These are phyloP conservation scores for Borealophlyctis nickersoniae DNA, from an alignment of 192 early-diverging fungal species.

Conservation along the genomic window DNA sequence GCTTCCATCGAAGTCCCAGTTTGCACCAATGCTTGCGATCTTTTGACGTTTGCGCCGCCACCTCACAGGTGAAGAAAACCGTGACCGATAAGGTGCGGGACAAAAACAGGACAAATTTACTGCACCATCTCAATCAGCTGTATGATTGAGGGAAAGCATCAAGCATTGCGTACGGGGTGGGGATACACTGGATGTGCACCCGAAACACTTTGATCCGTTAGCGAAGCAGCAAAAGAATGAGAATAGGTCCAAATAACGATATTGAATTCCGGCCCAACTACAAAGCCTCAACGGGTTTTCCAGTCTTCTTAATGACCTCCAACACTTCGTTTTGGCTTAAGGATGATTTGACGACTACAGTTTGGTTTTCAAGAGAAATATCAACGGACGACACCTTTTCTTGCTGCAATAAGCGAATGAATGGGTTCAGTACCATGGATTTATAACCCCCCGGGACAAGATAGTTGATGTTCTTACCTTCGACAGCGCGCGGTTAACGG, in stretches of 20 bases:
- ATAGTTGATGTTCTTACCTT: conserved; percentile 49
- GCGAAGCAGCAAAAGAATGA: too few species aligned
- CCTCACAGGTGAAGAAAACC: conserved; percentile 22
- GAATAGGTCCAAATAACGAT: too few species aligned
- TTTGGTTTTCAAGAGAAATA: conserved; percentile 55
- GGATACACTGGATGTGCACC: too few species aligned
- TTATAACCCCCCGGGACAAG: background rate
- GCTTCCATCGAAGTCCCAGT: background rate
- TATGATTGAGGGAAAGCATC: conserved; percentile 21
- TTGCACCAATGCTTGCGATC: background rate
- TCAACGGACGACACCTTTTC: conserved; percentile 50
- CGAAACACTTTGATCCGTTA: too few species aligned
- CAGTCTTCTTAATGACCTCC: conserved; percentile 51
- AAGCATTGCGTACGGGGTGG: too few species aligned
- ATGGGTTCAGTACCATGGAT: background rate
- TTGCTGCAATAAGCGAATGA: conserved; percentile 20
- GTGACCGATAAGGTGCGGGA: conserved; percentile 30
- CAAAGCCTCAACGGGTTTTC: conserved; percentile 42
- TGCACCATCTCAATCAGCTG: conserved; percentile 33
- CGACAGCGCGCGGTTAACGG: conserved; percentile 64
- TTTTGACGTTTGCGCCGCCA: background rate
- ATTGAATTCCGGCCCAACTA: too few species aligned
- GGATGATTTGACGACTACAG: conserved; percentile 48
- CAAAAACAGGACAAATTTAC: conserved; percentile 29
- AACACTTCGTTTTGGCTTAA: conserved; percentile 53